These are phyloP conservation scores for Neofusicoccum ribis DNA, from an alignment of 2,329 filamentous ascomycete species.

Conservation along the genomic window DNA sequence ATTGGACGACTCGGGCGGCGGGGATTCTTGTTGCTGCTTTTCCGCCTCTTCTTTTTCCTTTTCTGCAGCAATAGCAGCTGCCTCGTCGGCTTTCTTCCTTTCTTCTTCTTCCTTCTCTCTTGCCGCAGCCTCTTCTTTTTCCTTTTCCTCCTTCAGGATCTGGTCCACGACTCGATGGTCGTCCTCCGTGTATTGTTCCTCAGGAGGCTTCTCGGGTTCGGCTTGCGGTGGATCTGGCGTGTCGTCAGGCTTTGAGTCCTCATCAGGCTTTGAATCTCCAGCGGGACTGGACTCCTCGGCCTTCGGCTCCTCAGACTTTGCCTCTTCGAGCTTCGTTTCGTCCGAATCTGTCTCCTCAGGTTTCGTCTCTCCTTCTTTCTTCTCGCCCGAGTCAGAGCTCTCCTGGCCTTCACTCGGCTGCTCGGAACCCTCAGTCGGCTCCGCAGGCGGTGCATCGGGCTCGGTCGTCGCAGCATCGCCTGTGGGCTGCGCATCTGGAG, in stretches of 20 bases:
- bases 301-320: neutral
- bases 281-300: neutral
- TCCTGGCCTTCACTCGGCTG: too few species aligned
- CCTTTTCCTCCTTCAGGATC: neutral
- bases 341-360: neutral
- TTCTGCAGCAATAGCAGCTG: neutral
- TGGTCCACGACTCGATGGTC: neutral
- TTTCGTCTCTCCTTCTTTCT: too few species aligned
- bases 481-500: too few species aligned
- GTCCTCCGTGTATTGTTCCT: neutral
- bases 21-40: neutral
- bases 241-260: neutral
- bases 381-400: too few species aligned
- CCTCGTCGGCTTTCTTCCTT: too few species aligned
- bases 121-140: neutral
- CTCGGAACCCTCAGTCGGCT: too few species aligned
- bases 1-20: neutral
- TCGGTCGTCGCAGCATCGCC: too few species aligned
- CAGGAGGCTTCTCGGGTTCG: neutral
- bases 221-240: neutral
- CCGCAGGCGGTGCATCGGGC: too few species aligned
- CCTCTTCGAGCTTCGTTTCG: neutral
- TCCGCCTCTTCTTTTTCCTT: neutral
- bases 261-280: neutral
- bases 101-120: neutral